A percentile compares a stretch with the other conserved stretches of the same genome.
Conservation (phyloP, 345 rosid genomes). For the Adansonia digitata region DNA sequence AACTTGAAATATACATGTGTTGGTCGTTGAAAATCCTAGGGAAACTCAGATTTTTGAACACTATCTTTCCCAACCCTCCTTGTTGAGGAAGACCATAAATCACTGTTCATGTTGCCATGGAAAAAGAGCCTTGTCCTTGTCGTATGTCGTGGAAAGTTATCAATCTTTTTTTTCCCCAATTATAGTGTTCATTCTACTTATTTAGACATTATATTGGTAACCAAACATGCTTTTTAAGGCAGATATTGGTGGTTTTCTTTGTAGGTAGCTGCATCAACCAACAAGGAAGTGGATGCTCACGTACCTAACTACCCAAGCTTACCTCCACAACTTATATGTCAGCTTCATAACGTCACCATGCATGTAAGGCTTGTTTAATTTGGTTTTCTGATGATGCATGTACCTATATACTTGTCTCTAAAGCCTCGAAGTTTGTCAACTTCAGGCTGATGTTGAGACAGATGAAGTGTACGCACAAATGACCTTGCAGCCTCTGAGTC, state of each 20-base stretch:
- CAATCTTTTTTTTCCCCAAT: background rate
- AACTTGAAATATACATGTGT: background rate
- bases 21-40: background rate
- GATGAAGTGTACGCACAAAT: conserved; percentile 99
- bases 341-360: conserved; percentile 96
- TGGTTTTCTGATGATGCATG: background rate
- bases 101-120: background rate
- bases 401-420: background rate
- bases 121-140: background rate
- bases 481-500: conserved; percentile 92
- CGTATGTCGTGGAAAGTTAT: too few species aligned
- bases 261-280: conserved; percentile 95
- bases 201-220: background rate
- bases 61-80: background rate
- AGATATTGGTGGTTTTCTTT: conserved; percentile 1
- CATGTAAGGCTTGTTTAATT: conserved; percentile 59
- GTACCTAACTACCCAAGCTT: conserved; percentile 91
- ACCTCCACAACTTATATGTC: conserved; percentile 95
- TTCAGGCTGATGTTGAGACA: conserved; percentile 95
- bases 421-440: conserved; percentile 24
- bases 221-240: background rate
- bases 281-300: conserved; percentile 86
- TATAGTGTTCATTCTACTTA: background rate
- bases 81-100: background rate
- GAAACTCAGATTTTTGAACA: background rate